Conservation (phyloP, 768 basidiomycete genomes). For the Collybiopsis luxurians region DNA sequence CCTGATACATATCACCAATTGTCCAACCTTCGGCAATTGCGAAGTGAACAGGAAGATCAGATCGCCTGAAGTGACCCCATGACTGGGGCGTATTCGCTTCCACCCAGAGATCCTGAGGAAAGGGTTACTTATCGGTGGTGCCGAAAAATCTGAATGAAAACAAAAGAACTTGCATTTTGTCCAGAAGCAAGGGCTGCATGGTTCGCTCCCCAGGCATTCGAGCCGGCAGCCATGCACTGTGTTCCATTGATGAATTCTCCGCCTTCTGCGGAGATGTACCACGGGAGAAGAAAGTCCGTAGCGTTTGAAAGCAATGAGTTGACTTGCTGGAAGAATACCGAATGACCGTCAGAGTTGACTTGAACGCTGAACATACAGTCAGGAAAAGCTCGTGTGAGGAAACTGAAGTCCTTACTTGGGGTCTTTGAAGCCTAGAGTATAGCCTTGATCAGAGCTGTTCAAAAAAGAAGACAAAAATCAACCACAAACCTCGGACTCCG, state of each 20-base stretch:
- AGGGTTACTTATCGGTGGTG: too few species aligned
- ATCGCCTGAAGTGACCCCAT: too few species aligned
- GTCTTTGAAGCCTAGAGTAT: conserved; percentile 9
- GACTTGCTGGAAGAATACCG: not conserved
- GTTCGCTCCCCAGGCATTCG: not conserved
- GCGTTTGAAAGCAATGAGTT: not conserved
- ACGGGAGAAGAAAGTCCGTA: not conserved
- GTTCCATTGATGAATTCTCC: too few species aligned
- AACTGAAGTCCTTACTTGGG: not conserved
- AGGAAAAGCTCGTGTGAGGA: not conserved
- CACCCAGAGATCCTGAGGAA: too few species aligned
- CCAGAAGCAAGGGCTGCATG: not conserved
- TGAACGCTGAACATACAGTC: conserved; percentile 1
- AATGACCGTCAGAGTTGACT: not conserved
- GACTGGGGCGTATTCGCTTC: too few species aligned
- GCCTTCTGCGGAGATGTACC: too few species aligned
- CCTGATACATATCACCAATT: not conserved
- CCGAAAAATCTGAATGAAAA: too few species aligned
- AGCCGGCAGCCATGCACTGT: not conserved
- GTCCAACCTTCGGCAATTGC: too few species aligned
- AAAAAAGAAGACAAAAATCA: too few species aligned
- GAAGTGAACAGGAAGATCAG: too few species aligned
- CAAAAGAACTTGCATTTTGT: not conserved
- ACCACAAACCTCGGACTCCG: not conserved
- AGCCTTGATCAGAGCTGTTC: too few species aligned